phyloP scores from a whole-genome alignment of 208 protist species.

The Leishmania turanica region DNA sequence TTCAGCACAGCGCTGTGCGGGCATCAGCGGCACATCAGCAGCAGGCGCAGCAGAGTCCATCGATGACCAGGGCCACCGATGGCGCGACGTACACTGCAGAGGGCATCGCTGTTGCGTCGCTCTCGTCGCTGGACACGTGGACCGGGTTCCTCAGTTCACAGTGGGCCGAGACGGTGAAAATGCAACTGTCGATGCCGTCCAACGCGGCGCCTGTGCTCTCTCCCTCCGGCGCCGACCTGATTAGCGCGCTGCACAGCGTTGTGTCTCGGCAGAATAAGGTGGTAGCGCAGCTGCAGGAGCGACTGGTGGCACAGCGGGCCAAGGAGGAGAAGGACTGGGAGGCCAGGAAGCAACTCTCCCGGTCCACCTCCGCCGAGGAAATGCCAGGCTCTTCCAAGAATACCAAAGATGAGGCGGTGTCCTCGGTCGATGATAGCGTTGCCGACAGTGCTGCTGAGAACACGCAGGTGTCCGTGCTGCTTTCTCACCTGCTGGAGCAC shows the following conservation, averaged over 20 bases:
- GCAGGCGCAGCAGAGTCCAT: background rate
- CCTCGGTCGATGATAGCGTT: background rate
- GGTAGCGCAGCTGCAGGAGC: slow-evolving; percentile 37
- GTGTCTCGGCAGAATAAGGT: slow-evolving; percentile 46
- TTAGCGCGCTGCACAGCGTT: slow-evolving; percentile 38
- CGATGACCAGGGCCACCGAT: background rate
- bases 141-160: slow-evolving; percentile 30
- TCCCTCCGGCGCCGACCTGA: slow-evolving; percentile 17
- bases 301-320: slow-evolving; percentile 26
- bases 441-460: slow-evolving; percentile 32
- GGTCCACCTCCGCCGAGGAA: background rate
- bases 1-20: slow-evolving; percentile 31
- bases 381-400: background rate
- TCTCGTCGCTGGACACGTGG: slow-evolving; percentile 48
- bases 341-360: background rate
- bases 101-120: background rate
- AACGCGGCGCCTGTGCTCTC: background rate
- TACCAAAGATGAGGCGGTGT: background rate
- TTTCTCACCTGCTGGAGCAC: slow-evolving; percentile 45
- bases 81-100: background rate
- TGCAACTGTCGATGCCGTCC: background rate
- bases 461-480: slow-evolving; percentile 42
- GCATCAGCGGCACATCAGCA: slow-evolving; percentile 11
- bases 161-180: slow-evolving; percentile 22
- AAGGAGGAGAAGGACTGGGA: slow-evolving; percentile 28